phyloP scores from a whole-genome alignment of 192 early-diverging fungal genomes.

The Obelidium mucronatum region DNA sequence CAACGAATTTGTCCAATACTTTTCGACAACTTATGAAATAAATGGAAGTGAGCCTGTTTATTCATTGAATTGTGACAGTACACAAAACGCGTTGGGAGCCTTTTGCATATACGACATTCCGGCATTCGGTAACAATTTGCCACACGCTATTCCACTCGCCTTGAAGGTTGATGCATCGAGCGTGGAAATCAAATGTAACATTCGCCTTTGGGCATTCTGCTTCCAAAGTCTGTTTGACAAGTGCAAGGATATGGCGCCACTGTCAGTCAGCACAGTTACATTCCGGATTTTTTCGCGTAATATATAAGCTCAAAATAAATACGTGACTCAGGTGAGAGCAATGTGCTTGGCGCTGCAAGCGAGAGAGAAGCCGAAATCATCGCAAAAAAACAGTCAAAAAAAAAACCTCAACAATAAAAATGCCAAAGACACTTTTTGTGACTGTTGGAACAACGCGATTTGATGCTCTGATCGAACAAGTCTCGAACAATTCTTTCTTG shows the following conservation, averaged over 20 bases:
- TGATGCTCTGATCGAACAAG: conserved; percentile 69
- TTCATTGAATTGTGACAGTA: not conserved
- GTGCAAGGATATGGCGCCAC: not conserved
- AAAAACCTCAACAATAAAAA: not conserved
- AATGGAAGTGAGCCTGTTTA: too few relatives aligned
- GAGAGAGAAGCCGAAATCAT: not conserved
- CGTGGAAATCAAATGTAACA: not conserved
- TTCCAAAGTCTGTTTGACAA: not conserved
- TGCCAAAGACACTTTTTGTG: conserved; percentile 64
- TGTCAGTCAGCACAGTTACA: too few relatives aligned
- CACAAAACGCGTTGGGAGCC: not conserved
- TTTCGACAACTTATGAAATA: not conserved
- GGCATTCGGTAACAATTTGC: not conserved
- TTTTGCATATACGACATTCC: not conserved
- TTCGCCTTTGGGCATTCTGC: not conserved
- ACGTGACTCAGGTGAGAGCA: not conserved
- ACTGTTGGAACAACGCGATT: conserved; percentile 95
- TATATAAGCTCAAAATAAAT: too few relatives aligned
- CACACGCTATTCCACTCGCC: not conserved
- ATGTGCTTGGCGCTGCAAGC: not conserved
- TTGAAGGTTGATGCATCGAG: not conserved
- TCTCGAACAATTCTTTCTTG: conserved; percentile 57
- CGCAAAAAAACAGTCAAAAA: not conserved
- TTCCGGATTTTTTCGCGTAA: too few relatives aligned
- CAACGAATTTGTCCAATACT: too few relatives aligned